Base-by-base conservation (phyloP, 2,329 filamentous ascomycete species). In the Hypoxylon sp. region DNA sequence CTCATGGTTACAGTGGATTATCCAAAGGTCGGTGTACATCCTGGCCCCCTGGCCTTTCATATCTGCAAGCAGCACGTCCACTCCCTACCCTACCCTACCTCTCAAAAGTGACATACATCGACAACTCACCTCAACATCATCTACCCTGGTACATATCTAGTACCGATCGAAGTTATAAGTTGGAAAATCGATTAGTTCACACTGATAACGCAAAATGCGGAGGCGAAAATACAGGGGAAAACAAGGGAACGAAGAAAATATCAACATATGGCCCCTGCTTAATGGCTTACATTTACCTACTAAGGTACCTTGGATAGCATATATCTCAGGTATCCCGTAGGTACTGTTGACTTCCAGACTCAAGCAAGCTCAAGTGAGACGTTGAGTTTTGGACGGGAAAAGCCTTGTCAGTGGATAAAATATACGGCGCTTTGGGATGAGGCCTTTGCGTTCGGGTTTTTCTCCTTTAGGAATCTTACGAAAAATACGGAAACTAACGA, bases 21-120 rank as follows among this genome's bases (percentile, higher is more conserved):
- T 66, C 63, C 72, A 72, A 74, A 75, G 73, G 73, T 74, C 70
- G 72, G 73, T 75, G 71, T 72, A 70, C 68, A 73, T 68, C 70
- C 67, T 66, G 65, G 66, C 55, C 65, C 65, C 63, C 67, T 61
- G 67, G 65, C 57, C 49, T 57, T 52, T 55, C 51, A 63, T 59
- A 56, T 63, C 61, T 70, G 56, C 61, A 66, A 65, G 54, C 59
- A 64, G 49, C 60, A 59, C 52, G 59, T 66, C 65, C 64, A 62
- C 63, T 53, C 56, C 33, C 65, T 54, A 44, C 64, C 55, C 45
- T 65, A 54, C 46, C 63, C 44, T 61, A 64, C 60, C 56, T 59
- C 11, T 58, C 28, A 53, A 68, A 45, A 61, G 62, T 61, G 49
- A 53, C 45, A 55, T 61, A 64, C 60, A 66, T 57, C 54, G 61